A percentile compares a stretch with the other conserved stretches of the same genome.
Evolutionary conservation across 495 filamentous ascomycete species (phyloP).

Genomic region (Lophium mytilinum): DNA sequence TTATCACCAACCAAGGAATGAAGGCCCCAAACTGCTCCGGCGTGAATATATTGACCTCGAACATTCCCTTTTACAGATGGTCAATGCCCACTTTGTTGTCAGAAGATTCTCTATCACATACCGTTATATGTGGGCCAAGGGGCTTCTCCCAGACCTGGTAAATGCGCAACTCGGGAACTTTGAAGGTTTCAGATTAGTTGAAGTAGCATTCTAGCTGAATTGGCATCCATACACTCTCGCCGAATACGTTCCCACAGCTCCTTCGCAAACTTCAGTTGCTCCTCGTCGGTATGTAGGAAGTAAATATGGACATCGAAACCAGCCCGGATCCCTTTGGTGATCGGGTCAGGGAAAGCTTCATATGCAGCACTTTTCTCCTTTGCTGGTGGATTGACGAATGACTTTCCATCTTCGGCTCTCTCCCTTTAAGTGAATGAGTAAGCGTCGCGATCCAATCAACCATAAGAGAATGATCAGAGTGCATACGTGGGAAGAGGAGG

Average conservation of each 20-base stretch:
- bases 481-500: conserved; percentile 22
- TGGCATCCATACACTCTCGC: conserved; percentile 56
- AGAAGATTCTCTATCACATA: no score
- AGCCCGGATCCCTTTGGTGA: conserved; percentile 31
- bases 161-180: conserved; percentile 78
- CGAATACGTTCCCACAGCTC: conserved; percentile 72
- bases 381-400: conserved; percentile 31
- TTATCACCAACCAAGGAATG: conserved; percentile 73
- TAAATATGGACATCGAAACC: conserved; percentile 78
- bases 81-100: no score
- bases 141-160: conserved; percentile 71
- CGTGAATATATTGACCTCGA: conserved; percentile 82
- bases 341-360: conserved; percentile 26
- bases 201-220: background rate
- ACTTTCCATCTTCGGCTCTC: conserved; percentile 30
- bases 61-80: conserved; percentile 51
- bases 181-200: background rate
- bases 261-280: conserved; percentile 56
- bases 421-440: conserved; percentile 21
- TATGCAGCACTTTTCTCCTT: conserved; percentile 27
- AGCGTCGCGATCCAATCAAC: no score
- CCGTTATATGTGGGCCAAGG: conserved; percentile 69
- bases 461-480: background rate
- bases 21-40: conserved; percentile 83
- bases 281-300: conserved; percentile 48